These are phyloP conservation scores for Liriodendron chinense DNA, from an alignment of 164 flowering plant species.

Conservation along the genomic window DNA sequence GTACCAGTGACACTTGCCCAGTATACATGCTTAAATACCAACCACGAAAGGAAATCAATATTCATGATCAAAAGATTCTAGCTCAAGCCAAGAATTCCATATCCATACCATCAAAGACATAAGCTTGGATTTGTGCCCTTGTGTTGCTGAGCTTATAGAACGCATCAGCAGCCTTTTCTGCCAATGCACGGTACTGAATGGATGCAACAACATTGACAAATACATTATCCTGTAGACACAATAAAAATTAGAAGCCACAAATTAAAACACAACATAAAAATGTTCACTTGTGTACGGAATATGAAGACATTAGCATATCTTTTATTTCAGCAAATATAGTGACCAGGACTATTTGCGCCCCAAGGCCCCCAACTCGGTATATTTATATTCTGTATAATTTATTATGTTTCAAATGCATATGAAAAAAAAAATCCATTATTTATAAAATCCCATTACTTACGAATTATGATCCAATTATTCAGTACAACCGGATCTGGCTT, in stretches of 20 bases:
- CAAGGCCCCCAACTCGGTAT: neutral
- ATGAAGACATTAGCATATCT: no score
- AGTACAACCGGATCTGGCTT: neutral
- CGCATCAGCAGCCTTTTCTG: slow-evolving; percentile 67
- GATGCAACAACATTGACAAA: slow-evolving; percentile 87
- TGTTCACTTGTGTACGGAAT: no score
- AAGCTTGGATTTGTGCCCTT: slow-evolving; percentile 67
- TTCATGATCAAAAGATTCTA: neutral
- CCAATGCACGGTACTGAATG: slow-evolving; percentile 72
- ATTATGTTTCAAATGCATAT: neutral
- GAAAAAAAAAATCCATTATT: neutral
- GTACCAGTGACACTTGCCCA: no score
- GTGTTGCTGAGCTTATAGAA: slow-evolving; percentile 83
- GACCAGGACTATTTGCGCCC: no score
- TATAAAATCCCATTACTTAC: neutral
- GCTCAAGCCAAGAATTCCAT: neutral
- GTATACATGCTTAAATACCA: no score
- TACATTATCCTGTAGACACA: slow-evolving; percentile 63
- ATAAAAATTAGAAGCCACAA: no score
- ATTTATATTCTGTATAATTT: no score
- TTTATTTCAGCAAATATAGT: no score
- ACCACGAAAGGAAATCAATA: neutral
- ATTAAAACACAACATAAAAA: no score
- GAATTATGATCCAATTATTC: neutral
- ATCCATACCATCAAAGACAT: slow-evolving; percentile 74